phyloP scores from a whole-genome alignment of 768 basidiomycete genomes.

The Suillus ampliporus region DNA sequence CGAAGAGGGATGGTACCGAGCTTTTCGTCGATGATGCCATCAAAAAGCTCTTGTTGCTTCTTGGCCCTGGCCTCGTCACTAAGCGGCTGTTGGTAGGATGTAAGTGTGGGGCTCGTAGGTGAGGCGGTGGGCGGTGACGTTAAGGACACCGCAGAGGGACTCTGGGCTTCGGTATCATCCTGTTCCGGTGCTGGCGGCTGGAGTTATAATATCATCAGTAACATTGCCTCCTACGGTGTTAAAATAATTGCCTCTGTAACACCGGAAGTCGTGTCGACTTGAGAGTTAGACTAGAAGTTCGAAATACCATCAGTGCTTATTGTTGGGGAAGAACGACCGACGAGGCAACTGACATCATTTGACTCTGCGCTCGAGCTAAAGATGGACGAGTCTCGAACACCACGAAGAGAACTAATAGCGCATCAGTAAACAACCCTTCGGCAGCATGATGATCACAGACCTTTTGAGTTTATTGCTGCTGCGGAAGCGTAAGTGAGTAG shows the following conservation, averaged over 20 bases:
- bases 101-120: not conserved
- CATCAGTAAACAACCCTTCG: not conserved
- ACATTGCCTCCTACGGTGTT: not conserved
- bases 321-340: not conserved
- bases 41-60: constrained; percentile 2
- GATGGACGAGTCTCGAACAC: not conserved
- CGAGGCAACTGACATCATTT: not conserved
- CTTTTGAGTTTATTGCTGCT: not conserved
- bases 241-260: not conserved
- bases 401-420: not conserved
- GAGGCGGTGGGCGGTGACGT: too few relatives aligned
- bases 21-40: not conserved
- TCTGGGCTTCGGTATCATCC: not conserved
- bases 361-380: not conserved
- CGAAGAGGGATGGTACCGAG: not conserved
- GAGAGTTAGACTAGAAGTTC: not conserved
- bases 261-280: not conserved
- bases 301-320: not conserved
- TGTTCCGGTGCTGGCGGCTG: not conserved
- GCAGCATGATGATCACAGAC: not conserved
- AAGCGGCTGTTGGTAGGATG: not conserved
- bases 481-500: not conserved
- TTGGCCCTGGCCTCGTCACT: not conserved
- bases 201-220: not conserved
- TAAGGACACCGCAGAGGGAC: not conserved